These are phyloP conservation scores for Kurtzmaniella quercitrusa DNA, from an alignment of 1,139 yeast genomes.

Conservation along the genomic window DNA sequence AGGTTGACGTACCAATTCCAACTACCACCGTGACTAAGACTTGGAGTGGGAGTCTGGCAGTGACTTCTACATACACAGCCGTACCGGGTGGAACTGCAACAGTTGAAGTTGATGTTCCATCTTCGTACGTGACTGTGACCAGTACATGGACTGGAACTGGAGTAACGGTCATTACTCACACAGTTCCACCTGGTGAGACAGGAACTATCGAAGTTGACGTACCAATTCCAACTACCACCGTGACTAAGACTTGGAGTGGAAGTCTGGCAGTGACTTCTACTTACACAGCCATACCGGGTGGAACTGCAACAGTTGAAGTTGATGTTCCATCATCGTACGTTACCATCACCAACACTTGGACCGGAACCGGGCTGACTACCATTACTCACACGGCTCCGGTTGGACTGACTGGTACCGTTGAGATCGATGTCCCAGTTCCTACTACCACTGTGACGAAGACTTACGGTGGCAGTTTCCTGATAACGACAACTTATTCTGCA, in stretches of 20 bases:
- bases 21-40: conserved; percentile 5
- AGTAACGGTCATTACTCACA: conserved; percentile 16
- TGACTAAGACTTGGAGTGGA: conserved; percentile 12
- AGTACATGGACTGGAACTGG: conserved; percentile 20
- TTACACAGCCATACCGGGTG: conserved; percentile 10
- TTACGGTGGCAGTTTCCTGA: conserved; percentile 4
- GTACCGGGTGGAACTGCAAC: conserved; percentile 10
- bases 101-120: conserved; percentile 12
- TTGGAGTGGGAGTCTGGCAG: conserved; percentile 2
- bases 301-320: conserved; percentile 15
- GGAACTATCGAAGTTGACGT: conserved; percentile 16
- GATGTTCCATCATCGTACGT: neutral
- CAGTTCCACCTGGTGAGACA: conserved; percentile 11
- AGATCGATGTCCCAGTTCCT: conserved; percentile 13
- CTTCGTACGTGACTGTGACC: conserved; percentile 15
- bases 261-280: conserved; percentile 7
- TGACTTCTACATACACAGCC: conserved; percentile 6
- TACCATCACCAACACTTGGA: conserved; percentile 12
- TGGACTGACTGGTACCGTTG: conserved; percentile 10
- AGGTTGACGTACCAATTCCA: conserved; percentile 4
- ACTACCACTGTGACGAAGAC: conserved; percentile 9
- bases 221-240: conserved; percentile 12
- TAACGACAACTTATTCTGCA: conserved; percentile 14
- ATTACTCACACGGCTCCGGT: conserved; percentile 7
- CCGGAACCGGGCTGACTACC: conserved; percentile 8